Conservation (phyloP, 306 rosid species). For the Cucumis melo region DNA sequence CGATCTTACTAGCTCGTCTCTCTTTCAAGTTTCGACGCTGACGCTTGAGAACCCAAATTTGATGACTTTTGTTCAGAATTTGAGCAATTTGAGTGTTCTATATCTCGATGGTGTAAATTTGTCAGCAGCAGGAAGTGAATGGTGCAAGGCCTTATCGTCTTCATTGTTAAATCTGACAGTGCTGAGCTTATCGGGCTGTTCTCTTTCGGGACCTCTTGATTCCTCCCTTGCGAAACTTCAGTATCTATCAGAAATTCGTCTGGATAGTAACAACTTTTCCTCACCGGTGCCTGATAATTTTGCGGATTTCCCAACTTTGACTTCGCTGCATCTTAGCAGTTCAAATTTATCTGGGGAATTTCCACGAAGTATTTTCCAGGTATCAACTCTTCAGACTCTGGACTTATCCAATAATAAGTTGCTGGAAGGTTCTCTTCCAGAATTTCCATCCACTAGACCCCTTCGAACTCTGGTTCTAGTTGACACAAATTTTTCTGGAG, state of each 20-base stretch:
- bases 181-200: constrained; percentile 14
- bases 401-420: not conserved
- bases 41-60: constrained; percentile 14
- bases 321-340: constrained; percentile 1
- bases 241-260: constrained; percentile 15
- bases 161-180: constrained; percentile 16
- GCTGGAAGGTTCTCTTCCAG: constrained; percentile 19
- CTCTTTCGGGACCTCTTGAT: constrained; percentile 17
- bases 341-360: constrained; percentile 2
- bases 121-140: constrained; percentile 22
- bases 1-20: constrained; percentile 7
- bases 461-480: constrained; percentile 2
- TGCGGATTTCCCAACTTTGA: constrained; percentile 12
- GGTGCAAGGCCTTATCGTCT: constrained; percentile 28
- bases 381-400: constrained; percentile 6
- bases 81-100: constrained; percentile 20
- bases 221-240: constrained; percentile 4
- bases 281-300: constrained; percentile 11
- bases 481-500: constrained; percentile 11
- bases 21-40: not conserved
- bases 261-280: not conserved
- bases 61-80: not conserved
- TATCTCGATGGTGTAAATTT: constrained; percentile 34
- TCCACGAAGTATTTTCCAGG: constrained; percentile 14
- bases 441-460: not conserved